A percentile compares a stretch with the other conserved stretches of the same genome.
These are phyloP conservation scores for Omphalotus guepiniiformis DNA, from an alignment of 768 basidiomycete species.

Conservation along the genomic window DNA sequence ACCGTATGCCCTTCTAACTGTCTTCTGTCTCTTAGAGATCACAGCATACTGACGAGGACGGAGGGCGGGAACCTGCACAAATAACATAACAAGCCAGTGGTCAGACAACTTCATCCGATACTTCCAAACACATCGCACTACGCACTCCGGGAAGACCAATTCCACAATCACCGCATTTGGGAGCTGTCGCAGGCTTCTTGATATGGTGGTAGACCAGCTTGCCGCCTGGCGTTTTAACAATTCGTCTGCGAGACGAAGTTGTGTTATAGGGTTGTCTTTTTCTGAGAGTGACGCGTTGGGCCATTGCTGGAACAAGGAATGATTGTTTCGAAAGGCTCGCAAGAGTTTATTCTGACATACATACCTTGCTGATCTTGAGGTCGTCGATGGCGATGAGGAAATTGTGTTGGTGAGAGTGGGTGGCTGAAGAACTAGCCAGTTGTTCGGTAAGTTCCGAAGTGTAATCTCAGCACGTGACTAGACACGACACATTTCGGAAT, in stretches of 20 bases:
- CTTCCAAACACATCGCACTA: slow-evolving; percentile 11
- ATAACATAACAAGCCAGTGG: not conserved
- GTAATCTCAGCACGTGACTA: no score
- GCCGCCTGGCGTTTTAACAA: slow-evolving; percentile 98
- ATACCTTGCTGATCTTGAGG: no score
- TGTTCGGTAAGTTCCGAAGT: no score
- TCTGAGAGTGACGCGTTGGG: slow-evolving; percentile 99
- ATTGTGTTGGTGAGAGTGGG: no score
- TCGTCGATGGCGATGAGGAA: no score
- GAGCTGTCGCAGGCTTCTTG: slow-evolving; percentile 87
- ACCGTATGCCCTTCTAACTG: slow-evolving; percentile 93
- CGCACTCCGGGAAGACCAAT: slow-evolving; percentile 90
- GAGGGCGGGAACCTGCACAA: slow-evolving; percentile 79
- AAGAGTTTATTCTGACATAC: no score
- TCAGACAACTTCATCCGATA: not conserved
- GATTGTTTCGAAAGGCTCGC: no score
- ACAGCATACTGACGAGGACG: slow-evolving; percentile 94
- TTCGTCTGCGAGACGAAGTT: slow-evolving; percentile 89
- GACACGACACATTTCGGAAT: no score
- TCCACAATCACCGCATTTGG: slow-evolving; percentile 99
- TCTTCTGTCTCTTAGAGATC: slow-evolving; percentile 97
- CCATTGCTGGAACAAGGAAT: no score
- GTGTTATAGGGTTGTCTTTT: slow-evolving; percentile 99
- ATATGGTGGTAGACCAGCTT: slow-evolving; percentile 97
- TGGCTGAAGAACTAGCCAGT: no score